Percentiles rank a stretch among this genome's conserved stretches.
Evolutionary conservation across 768 basidiomycete species (phyloP).

Genomic region (Naematelia aurantialba): DNA sequence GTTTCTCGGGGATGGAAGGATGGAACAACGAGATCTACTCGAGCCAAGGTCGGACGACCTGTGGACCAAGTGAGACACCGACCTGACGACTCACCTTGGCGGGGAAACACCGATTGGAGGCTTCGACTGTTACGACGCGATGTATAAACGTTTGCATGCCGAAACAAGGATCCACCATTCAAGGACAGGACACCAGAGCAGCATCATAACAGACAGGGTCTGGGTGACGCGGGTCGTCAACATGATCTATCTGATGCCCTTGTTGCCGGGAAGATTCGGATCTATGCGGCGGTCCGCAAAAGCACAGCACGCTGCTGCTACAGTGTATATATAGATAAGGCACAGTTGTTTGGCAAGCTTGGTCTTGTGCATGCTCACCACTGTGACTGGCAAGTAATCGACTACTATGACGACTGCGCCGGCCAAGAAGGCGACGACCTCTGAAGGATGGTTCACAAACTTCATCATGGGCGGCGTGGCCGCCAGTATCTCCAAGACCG

Average conservation of each 20-base stretch:
- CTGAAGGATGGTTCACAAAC: constrained; percentile 12
- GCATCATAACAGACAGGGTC: too few species aligned
- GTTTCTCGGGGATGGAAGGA: not conserved
- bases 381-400: not conserved
- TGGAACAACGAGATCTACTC: not conserved
- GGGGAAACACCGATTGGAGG: constrained; percentile 38
- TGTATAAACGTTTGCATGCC: too few species aligned
- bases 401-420: not conserved
- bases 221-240: too few species aligned
- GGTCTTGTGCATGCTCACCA: constrained; percentile 1
- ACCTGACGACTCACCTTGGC: constrained; percentile 17
- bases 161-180: too few species aligned
- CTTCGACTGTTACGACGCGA: too few species aligned
- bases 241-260: too few species aligned
- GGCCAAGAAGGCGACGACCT: not conserved
- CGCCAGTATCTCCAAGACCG: constrained; percentile 52
- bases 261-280: not conserved
- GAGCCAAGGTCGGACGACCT: not conserved
- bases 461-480: constrained; percentile 24
- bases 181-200: too few species aligned
- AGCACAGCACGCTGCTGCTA: too few species aligned
- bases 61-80: not conserved
- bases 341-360: too few species aligned
- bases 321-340: too few species aligned
- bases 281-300: not conserved